Percentiles rank a stretch among this genome's conserved stretches.
These are phyloP conservation scores for Limonium bicolor DNA, from an alignment of 148 eudicot genomes.

Conservation along the genomic window DNA sequence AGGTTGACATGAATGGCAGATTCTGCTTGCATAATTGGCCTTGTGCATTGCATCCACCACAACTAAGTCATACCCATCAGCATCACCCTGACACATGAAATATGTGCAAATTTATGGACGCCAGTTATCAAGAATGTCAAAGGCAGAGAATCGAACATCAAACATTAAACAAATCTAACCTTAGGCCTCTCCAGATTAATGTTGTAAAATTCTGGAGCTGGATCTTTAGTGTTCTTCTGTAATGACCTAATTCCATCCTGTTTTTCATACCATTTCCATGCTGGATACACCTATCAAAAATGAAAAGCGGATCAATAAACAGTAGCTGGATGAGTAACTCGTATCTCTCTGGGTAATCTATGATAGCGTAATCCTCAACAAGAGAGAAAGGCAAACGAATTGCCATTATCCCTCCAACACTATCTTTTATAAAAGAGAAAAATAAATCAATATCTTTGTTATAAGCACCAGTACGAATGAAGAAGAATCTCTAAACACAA, in stretches of 20 bases:
- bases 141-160: not conserved
- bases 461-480: no score
- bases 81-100: constrained; percentile 66
- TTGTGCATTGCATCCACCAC: constrained; percentile 99
- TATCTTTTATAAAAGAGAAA: no score
- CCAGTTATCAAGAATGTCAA: not conserved
- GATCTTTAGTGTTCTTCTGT: constrained; percentile 81
- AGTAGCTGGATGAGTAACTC: no score
- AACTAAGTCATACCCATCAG: constrained; percentile 94
- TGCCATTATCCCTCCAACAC: no score
- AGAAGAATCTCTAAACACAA: no score
- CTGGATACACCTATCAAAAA: constrained; percentile 98
- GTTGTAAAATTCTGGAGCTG: constrained; percentile 94
- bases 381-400: no score
- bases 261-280: constrained; percentile 99
- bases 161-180: constrained; percentile 23
- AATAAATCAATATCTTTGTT: no score
- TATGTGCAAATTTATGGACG: not conserved
- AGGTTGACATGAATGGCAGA: constrained; percentile 95
- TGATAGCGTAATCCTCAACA: no score
- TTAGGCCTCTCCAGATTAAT: constrained; percentile 96
- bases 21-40: constrained; percentile 97
- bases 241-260: constrained; percentile 92
- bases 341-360: no score
- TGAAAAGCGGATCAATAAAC: no score